Evolutionary conservation across 192 early-diverging fungal species (phyloP), one percentile per base, ranked within the genome.

Genomic region (Umbelopsis sp.): DNA sequence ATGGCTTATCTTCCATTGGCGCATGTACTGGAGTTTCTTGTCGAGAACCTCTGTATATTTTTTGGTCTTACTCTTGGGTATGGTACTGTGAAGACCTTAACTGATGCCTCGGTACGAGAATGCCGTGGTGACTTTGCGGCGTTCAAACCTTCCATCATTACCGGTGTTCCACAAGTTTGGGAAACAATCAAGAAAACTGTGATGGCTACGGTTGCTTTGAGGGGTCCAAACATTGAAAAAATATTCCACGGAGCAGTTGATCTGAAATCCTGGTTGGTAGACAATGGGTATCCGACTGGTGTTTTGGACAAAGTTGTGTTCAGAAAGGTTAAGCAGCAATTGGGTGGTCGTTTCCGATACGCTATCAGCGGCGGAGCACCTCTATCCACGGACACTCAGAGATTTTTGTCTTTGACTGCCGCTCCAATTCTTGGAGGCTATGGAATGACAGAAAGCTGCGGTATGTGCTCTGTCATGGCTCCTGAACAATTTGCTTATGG

Each of bases 131-230:
- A 94, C 69, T 71, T 94, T 22, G 81, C 83, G 51, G 89, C 89
- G 35, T 82, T 92, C 20, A 70, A 72, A 15, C 92, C 92, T n/a
- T 89, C 88, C 3, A 67, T 92, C 46, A 85, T 94, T 84, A 81
- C 82, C 37, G 92, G 91, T 46, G 92, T 92, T 2, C 92, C 92
- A 7, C 85, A 86, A 22, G 89, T 92, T 46, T 92, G 90, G 91
- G 91, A 93, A 67, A 82, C 81, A 18, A 94, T 94, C 72, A 85
- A 91, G 47, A 93, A 94, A 76, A 85, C 83, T 1, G 86, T 93
- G 25, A 33, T 87, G 15, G 70, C 75, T 35, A 88, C 90, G 49
- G 76, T 93, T 67, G 75, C 73, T 47, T 72, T 64, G 67, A 75
- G 72, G 35, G 75, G 72, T 21, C 81, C 80, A 44, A 71, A 74